Base-by-base conservation (phyloP, 352 stramenopile species). In the Phytophthora tubulina region DNA sequence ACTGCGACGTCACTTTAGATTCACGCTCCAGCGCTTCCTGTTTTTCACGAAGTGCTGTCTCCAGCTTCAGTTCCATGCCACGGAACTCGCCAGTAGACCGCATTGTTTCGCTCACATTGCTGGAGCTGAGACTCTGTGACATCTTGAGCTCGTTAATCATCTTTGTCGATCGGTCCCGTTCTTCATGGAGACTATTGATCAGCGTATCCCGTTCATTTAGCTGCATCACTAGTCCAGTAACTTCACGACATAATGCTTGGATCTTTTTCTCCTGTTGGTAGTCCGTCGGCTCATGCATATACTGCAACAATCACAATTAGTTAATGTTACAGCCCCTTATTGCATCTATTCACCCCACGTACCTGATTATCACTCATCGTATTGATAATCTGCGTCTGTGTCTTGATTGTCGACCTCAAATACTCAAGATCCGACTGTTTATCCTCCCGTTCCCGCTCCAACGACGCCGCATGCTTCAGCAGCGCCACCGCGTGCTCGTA, bases 401-500 rank as follows among this genome's bases (percentile, higher is more conserved):
- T 86, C 17, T 76, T 63, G n/a, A 90, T 67, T 6, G 83, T 83
- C 9, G 69, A 81, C 46, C 74, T 70, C 45, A 92, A 59, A 31
- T 82, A 76, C 14, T 85, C 67, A 15, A 91, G 64, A 61, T 89
- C 80, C 33, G 75, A 67, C 46, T 78, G 75, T 17, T 82, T 81
- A 31, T 80, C 72, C 0, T 67, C 35, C 6, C 70, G 75, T 54
- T 73, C 55, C 5, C 77, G 73, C 54, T 93, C 80, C 21, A 94
- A 67, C 11, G 73, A 50, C 31, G 76, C 75, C 17, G 91, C 66
- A 36, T 81, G 84, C 6, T 79, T 78, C 17, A 85, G 67, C 6
- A 92, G 57, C 6, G 75, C 61, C 10, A 89, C 85, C 0, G 79
- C 81, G 32, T 91, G 73, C 46, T 85, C 84, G 38, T 92, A 93